phyloP scores from a whole-genome alignment of 805 yeast genomes.

The Trichomonascus vanleenenianus region DNA sequence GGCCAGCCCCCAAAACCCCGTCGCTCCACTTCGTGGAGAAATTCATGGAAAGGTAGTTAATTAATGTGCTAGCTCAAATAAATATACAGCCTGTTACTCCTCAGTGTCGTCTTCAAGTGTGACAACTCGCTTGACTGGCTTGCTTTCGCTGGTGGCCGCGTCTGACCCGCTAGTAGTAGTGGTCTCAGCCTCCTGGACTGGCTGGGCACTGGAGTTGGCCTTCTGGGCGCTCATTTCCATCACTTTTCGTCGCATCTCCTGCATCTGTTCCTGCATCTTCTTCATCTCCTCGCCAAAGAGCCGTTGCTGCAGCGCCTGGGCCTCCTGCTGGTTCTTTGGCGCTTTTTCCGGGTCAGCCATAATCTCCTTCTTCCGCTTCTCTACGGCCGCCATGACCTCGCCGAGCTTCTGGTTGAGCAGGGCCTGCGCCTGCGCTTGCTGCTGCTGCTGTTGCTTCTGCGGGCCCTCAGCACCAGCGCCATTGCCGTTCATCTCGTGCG shows the following conservation, averaged over 20 bases:
- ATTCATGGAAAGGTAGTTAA: too few relatives aligned
- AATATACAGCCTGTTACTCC: slow-evolving; percentile 1
- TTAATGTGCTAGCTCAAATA: too few relatives aligned
- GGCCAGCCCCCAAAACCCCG: too few relatives aligned
- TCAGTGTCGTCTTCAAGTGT: slow-evolving; percentile 4
- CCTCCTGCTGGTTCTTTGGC: slow-evolving; percentile 14
- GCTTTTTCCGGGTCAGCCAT: slow-evolving; percentile 8
- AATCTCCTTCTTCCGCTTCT: slow-evolving; percentile 13
- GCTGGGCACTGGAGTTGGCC: too few relatives aligned
- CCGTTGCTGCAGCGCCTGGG: slow-evolving; percentile 13
- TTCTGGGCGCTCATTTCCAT: background rate
- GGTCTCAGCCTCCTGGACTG: background rate
- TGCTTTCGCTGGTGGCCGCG: background rate
- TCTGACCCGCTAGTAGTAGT: background rate
- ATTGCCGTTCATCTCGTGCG: background rate
- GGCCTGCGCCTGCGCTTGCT: slow-evolving; percentile 4
- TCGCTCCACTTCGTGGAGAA: too few relatives aligned
- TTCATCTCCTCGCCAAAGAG: slow-evolving; percentile 19
- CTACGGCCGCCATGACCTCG: slow-evolving; percentile 10
- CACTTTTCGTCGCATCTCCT: slow-evolving; percentile 1
- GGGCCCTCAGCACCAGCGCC: too few relatives aligned
- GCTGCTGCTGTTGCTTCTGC: slow-evolving; percentile 1
- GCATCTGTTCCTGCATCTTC: slow-evolving; percentile 15
- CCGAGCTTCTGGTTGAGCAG: slow-evolving; percentile 1
- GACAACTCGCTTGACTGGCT: slow-evolving; percentile 5